Evolutionary conservation across 495 filamentous ascomycete genomes (phyloP), one percentile per base, ranked within the genome.

Genomic region (Aspergillus sclerotioniger): DNA sequence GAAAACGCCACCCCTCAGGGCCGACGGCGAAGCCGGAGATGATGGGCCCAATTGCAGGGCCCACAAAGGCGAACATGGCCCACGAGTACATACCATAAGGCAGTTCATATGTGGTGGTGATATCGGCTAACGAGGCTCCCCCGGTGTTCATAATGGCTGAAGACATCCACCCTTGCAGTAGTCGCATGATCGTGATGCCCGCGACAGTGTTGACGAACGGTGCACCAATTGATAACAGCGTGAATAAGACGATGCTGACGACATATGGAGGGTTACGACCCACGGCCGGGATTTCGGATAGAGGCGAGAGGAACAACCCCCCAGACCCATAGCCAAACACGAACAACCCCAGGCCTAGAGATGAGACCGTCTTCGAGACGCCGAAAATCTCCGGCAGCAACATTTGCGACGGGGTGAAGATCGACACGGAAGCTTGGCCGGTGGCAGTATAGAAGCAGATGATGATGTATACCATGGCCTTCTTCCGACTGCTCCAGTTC

Each of bases 71-170:
- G 49, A 59, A 75, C 25, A 77, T 13, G 2, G 37, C 79, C 80
- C 80, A 82, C 35, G 75, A n/a, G 3, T 71, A 73, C 47, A 82
- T 59, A 3, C 69, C 74, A 51, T 80, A 80, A 29, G 79, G 77
- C 29, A 82, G 62, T 57, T 81, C 73, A 61, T 77, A 37, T 19
- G 79, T 57, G 20, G 67, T 66, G 62, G 74, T 76, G 64, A 82
- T 74, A 65, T 82, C 78, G 43, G 71, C 67, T 51, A 82, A 61
- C 3, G 74, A 74, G 3, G 82, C 82, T n/a, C 78, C 81, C 25
- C 78, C 80, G 6, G 72, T 79, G 0, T 79, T 76, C 0, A 81
- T 62, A 59, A 70, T 75, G 6, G 77, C 78, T 20, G 58, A 62
- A 20, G 32, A 33, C 54, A 81, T 77, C 62, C 81, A 79, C 31